Conservation (phyloP, 1,284 basidiomycete genomes). For the Ceratobasidium sp. region DNA sequence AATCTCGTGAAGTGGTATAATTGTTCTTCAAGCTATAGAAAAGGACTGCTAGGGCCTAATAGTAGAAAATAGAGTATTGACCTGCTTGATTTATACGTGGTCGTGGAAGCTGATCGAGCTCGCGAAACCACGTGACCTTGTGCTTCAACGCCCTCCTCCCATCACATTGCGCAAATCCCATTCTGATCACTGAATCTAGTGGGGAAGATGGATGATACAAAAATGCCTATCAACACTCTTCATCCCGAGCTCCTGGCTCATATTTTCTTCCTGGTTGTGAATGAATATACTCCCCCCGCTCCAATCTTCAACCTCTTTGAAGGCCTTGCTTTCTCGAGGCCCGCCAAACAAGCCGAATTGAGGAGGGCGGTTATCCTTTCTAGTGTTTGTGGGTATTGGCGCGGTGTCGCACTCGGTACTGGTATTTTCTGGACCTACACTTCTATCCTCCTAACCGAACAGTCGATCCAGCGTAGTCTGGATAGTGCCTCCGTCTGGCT, state of each 20-base stretch:
- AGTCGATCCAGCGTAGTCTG: background rate
- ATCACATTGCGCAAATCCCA: too few relatives aligned
- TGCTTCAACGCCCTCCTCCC: too few relatives aligned
- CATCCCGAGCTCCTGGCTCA: slow-evolving; percentile 17
- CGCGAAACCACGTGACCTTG: too few relatives aligned
- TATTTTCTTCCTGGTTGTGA: background rate
- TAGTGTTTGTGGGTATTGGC: slow-evolving; percentile 32
- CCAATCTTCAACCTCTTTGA: background rate
- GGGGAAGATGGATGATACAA: too few relatives aligned
- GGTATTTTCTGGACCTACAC: slow-evolving; percentile 16
- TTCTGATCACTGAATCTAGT: too few relatives aligned
- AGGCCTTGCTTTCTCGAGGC: too few relatives aligned
- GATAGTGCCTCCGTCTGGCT: background rate
- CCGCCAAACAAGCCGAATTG: background rate
- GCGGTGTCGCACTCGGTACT: slow-evolving; percentile 1
- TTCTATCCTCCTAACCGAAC: background rate
- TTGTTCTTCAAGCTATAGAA: background rate
- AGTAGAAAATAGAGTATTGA: background rate
- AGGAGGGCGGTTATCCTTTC: background rate
- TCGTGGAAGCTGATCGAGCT: too few relatives aligned
- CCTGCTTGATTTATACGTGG: background rate
- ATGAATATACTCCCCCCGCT: too few relatives aligned
- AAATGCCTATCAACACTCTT: slow-evolving; percentile 12
- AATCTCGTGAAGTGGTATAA: background rate
- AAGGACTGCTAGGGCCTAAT: background rate